Percentiles rank a stretch among this genome's conserved stretches.
These are phyloP conservation scores for Wallacemonas sp. DNA, from an alignment of 208 protist species.

Conservation along the genomic window DNA sequence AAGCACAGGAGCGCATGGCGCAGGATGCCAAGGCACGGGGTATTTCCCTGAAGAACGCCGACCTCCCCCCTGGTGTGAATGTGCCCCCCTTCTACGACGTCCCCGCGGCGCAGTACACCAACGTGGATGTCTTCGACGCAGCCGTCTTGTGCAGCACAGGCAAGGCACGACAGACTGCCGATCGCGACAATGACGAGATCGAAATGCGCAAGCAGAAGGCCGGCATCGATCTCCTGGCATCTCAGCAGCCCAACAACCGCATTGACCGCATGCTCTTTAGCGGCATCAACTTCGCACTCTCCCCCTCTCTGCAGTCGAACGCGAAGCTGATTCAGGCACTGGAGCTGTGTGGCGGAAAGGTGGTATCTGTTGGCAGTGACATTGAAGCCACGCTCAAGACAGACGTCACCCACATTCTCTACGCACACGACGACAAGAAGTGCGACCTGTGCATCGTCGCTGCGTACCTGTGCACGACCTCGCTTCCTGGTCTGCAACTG, in stretches of 20 bases:
- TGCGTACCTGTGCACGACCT: constrained; percentile 32
- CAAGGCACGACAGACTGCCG: constrained; percentile 23
- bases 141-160: constrained; percentile 34
- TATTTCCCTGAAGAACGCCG: constrained; percentile 14
- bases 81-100: constrained; percentile 74
- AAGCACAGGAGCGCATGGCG: constrained; percentile 12
- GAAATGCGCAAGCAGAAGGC: constrained; percentile 34
- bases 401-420: constrained; percentile 78
- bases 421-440: constrained; percentile 80
- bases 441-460: constrained; percentile 62
- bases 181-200: constrained; percentile 49
- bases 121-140: constrained; percentile 64
- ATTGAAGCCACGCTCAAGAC: constrained; percentile 37
- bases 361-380: constrained; percentile 31
- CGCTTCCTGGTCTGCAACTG: constrained; percentile 62
- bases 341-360: constrained; percentile 55
- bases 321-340: constrained; percentile 32
- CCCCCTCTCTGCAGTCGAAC: constrained; percentile 49
- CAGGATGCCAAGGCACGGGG: constrained; percentile 15
- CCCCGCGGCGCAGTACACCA: constrained; percentile 49
- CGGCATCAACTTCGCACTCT: constrained; percentile 59
- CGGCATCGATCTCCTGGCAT: constrained; percentile 59
- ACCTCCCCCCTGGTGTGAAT: constrained; percentile 18
- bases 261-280: constrained; percentile 77
- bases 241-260: constrained; percentile 58